Evolutionary conservation across 1,284 basidiomycete genomes (phyloP).

Genomic region (Rhodotorula sp.): DNA sequence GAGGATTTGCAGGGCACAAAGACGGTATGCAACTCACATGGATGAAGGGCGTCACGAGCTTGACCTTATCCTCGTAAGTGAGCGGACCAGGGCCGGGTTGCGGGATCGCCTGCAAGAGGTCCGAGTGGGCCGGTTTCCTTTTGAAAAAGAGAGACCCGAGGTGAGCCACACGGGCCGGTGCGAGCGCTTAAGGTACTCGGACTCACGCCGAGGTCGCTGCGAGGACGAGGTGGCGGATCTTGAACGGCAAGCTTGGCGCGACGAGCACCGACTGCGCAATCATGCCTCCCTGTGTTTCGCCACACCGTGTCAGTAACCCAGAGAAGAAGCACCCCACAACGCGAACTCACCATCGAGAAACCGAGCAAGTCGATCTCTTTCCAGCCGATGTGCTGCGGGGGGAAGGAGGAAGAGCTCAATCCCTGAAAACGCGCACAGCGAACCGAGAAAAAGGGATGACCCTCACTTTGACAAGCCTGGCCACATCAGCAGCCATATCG

Average conservation of each 20-base stretch:
- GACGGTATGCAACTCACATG: not conserved
- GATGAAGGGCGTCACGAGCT: slow-evolving; percentile 34
- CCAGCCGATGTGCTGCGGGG: slow-evolving; percentile 26
- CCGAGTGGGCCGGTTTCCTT: slow-evolving; percentile 38
- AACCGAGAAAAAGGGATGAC: no score
- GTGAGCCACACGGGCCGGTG: not conserved
- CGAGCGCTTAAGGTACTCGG: not conserved
- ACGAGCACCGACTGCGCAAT: slow-evolving; percentile 31
- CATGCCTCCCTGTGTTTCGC: slow-evolving; percentile 31
- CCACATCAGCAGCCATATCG: slow-evolving; percentile 28
- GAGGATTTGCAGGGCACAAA: not conserved
- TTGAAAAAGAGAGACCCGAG: not conserved
- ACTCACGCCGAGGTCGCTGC: slow-evolving; percentile 33
- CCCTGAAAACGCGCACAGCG: not conserved
- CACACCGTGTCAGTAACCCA: not conserved
- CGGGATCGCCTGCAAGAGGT: slow-evolving; percentile 35
- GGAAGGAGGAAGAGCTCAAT: not conserved
- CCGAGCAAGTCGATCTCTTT: slow-evolving; percentile 32
- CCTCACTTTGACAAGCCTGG: slow-evolving; percentile 26
- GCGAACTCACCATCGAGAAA: slow-evolving; percentile 33
- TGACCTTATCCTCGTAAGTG: slow-evolving; percentile 28
- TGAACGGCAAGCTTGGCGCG: slow-evolving; percentile 20
- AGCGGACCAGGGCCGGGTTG: not conserved
- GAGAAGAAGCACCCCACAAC: not conserved
- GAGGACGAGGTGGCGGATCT: slow-evolving; percentile 29